Conservation (phyloP, 371 early-diverging fungal species). For the Mortierella polycephala region DNA sequence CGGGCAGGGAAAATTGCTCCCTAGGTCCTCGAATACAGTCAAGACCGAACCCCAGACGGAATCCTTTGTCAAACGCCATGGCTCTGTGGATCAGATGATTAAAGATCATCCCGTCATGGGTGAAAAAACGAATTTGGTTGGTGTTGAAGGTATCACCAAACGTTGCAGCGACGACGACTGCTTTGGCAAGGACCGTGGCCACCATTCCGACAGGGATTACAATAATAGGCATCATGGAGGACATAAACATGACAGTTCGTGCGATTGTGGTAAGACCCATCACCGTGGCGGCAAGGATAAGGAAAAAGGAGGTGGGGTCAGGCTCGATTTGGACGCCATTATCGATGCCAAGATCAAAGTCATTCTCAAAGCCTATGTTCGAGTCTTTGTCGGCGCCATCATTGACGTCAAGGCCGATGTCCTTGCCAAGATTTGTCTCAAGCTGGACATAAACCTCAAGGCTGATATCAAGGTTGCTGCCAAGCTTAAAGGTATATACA, state of each 20-base stretch:
- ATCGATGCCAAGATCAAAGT: slow-evolving; percentile 16
- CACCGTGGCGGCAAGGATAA: not conserved
- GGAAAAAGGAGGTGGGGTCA: slow-evolving; percentile 1
- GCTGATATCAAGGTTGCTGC: slow-evolving; percentile 7
- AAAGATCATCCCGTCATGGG: too few relatives aligned
- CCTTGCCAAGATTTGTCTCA: slow-evolving; percentile 16
- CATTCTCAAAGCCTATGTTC: slow-evolving; percentile 6
- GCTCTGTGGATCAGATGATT: too few relatives aligned
- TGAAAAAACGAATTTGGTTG: too few relatives aligned
- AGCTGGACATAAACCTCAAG: slow-evolving; percentile 9
- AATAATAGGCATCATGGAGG: not conserved
- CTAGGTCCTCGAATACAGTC: not conserved
- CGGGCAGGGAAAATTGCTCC: not conserved
- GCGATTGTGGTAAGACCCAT: not conserved
- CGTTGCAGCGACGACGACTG: not conserved
- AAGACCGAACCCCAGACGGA: not conserved
- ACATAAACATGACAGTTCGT: not conserved
- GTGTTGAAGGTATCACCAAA: too few relatives aligned
- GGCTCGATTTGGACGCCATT: not conserved
- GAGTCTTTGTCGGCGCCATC: slow-evolving; percentile 10
- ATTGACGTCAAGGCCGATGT: slow-evolving; percentile 25
- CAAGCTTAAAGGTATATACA: slow-evolving; percentile 14
- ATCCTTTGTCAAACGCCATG: not conserved
- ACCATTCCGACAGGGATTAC: not conserved
- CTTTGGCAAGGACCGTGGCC: not conserved